phyloP scores from a whole-genome alignment of 345 rosid species.

The Orychophragmus violaceus region DNA sequence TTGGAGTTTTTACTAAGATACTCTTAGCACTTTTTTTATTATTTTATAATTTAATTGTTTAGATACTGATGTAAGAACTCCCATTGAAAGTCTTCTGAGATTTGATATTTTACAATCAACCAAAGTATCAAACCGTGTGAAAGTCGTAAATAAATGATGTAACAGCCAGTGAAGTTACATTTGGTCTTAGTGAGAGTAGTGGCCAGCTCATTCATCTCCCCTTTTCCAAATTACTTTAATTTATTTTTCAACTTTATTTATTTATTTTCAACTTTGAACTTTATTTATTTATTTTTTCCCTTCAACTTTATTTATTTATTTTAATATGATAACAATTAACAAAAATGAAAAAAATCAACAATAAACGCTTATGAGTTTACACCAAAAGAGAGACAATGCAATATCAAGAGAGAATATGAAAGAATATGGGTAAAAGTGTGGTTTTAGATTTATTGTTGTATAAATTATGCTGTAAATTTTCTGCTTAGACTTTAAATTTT shows the following conservation, averaged over 20 bases:
- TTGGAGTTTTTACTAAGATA: too few species aligned
- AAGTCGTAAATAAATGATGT: conserved; percentile 29
- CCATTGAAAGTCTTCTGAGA: too few species aligned
- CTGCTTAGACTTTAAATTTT: too few species aligned
- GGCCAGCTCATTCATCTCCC: conserved; percentile 30
- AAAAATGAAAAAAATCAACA: not conserved
- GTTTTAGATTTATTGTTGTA: too few species aligned
- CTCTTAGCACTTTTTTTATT: too few species aligned
- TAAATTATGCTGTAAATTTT: too few species aligned
- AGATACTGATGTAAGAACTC: too few species aligned
- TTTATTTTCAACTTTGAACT: conserved; percentile 20
- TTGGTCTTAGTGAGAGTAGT: conserved; percentile 19
- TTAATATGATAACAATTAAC: not conserved
- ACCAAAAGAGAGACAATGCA: not conserved
- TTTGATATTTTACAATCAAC: conserved; percentile 14
- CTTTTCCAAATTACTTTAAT: conserved; percentile 13
- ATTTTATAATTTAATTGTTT: too few species aligned
- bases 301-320: conserved; percentile 10
- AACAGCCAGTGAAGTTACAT: conserved; percentile 33
- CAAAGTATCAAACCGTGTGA: conserved; percentile 5
- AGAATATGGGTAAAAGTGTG: too few species aligned
- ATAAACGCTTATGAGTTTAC: not conserved
- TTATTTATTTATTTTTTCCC: not conserved
- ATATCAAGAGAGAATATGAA: not conserved
- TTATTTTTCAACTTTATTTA: conserved; percentile 23